Conservation (phyloP, 768 basidiomycete genomes). For the Termitomyces sp. region DNA sequence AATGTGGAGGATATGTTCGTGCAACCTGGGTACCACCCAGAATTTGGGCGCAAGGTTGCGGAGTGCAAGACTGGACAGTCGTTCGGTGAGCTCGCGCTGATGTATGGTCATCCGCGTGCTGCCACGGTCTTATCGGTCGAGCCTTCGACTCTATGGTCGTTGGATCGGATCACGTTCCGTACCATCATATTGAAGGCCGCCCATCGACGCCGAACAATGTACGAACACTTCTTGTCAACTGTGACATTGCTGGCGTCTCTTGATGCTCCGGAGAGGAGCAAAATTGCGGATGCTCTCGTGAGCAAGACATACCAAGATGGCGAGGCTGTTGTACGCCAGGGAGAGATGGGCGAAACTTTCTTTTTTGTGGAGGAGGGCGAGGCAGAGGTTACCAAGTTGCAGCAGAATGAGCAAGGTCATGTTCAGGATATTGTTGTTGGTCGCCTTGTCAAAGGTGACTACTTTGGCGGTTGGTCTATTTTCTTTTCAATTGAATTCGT, state of each 20-base stretch:
- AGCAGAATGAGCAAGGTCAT: conserved; percentile 51
- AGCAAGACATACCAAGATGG: conserved; percentile 79
- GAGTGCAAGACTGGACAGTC: conserved; percentile 81
- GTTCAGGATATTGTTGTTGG: conserved; percentile 67
- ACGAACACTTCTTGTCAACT: conserved; percentile 91
- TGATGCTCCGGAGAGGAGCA: conserved; percentile 85
- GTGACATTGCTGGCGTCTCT: conserved; percentile 85
- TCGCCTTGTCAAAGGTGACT: conserved; percentile 83
- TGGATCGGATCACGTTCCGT: conserved; percentile 97
- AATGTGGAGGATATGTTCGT: conserved; percentile 48
- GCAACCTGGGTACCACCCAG: conserved; percentile 61
- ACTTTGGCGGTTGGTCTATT: conserved; percentile 82
- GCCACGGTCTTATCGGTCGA: conserved; percentile 89
- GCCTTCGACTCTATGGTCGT: conserved; percentile 82
- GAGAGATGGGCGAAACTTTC: conserved; percentile 95
- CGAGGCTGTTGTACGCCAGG: conserved; percentile 83
- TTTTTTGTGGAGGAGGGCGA: conserved; percentile 96
- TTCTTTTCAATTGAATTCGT: not conserved
- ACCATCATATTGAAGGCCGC: conserved; percentile 95
- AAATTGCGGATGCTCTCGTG: conserved; percentile 93
- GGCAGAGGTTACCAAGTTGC: conserved; percentile 78
- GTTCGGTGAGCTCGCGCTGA: conserved; percentile 94
- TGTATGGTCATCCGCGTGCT: conserved; percentile 96
- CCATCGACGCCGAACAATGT: conserved; percentile 88
- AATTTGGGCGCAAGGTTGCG: conserved; percentile 76